Evolutionary conservation across 139 green algal genomes (phyloP), one percentile per base, ranked within the genome.

Genomic region (Nannochloris sp.): DNA sequence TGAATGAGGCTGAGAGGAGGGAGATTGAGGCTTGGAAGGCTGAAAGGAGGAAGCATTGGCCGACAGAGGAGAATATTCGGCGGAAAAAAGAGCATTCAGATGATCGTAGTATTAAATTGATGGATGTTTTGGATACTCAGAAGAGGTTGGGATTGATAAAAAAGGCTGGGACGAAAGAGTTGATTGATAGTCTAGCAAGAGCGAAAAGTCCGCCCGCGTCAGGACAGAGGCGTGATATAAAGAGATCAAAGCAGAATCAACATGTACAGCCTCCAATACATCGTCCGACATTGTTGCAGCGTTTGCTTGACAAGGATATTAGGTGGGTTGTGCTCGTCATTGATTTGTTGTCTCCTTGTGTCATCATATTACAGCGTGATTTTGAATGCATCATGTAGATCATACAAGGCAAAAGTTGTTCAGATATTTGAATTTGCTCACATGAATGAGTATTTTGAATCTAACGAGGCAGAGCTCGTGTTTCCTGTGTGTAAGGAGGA

Each of bases 301-400:
- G 81, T 63, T 73, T 87, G 63, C 65, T 87, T 36, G 76, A 67
- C 2, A 70, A 69, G 48, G 79, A 87, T 37, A 77, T 85, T 44
- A 63, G 60, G 45, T 51, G 36, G 5, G 81, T 85, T 40, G 58
- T 70, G 59, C 20, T 23, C 20, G 20, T 23, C 20, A 81, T 67
- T 51, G 66, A 75, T 45, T 48, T 87, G 13, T 74, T 87, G 55
- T 80, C 83, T 53, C 63, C 61, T 61, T 75, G 87, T 63, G 68
- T 77, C 25, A 85, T 87, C 63, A 66, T 87, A 23, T 76, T 85
- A 12, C 61, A 60, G 45, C 85, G 85, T 72, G 68, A 82, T 12
- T 40, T 37, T 37, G 1, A 10, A 36, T 36, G 4, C 16, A n/a
- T 17, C 17, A 23, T 53, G 14, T 25, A 53, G 46, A 23, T 53